Conservation (phyloP, 2,329 filamentous ascomycete genomes). For the Bipolaris zeicola region DNA sequence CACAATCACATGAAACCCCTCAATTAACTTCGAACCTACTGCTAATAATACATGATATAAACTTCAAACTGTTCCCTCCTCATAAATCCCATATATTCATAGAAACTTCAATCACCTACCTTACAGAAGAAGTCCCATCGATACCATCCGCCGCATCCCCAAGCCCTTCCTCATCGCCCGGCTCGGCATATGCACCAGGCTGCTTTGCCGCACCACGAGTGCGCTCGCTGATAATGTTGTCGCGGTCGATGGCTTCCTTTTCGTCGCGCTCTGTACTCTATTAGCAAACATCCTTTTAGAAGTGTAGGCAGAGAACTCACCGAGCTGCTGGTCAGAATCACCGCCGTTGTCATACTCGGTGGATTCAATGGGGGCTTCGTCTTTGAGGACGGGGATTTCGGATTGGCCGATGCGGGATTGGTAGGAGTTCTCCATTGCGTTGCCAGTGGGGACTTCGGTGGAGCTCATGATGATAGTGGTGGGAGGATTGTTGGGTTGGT, state of each 20-base stretch:
- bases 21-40: no score
- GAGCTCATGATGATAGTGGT: conserved; percentile 36
- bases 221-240: conserved; percentile 55
- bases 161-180: conserved; percentile 58
- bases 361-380: conserved; percentile 52
- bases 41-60: not conserved
- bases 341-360: conserved; percentile 54
- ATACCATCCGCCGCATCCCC: conserved; percentile 47
- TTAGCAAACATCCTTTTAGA: not conserved
- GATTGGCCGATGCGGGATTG: conserved; percentile 53
- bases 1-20: no score
- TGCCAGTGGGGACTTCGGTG: conserved; percentile 42
- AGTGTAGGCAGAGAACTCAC: conserved; percentile 37
- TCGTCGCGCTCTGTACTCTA: conserved; percentile 52
- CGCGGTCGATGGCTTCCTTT: conserved; percentile 54
- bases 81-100: no score
- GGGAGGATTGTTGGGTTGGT: not conserved
- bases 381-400: conserved; percentile 54
- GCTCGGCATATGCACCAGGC: conserved; percentile 55
- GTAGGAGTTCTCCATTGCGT: conserved; percentile 54
- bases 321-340: conserved; percentile 55
- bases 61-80: not conserved
- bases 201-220: conserved; percentile 56
- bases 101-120: not conserved
- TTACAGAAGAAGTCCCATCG: conserved; percentile 40